phyloP scores from a whole-genome alignment of 768 basidiomycete species.

The Lactarius pseudohatsudake region DNA sequence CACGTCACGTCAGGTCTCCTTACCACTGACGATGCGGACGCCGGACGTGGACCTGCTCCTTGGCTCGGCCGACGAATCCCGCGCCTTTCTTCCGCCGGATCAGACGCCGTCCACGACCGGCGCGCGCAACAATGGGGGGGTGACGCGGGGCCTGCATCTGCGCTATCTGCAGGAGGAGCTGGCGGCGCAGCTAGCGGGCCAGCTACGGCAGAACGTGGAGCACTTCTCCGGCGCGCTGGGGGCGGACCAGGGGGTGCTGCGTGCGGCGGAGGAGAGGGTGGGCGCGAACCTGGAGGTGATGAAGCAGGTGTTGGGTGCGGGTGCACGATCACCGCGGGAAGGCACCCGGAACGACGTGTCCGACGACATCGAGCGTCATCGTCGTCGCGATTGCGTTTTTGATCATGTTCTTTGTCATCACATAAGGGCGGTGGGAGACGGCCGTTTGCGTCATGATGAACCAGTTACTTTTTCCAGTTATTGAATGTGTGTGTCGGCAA shows the following conservation, averaged over 20 bases:
- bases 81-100: conserved; percentile 35
- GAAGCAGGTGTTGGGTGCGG: conserved; percentile 57
- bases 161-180: too few relatives aligned
- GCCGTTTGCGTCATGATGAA: too few relatives aligned
- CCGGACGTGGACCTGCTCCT: conserved; percentile 17
- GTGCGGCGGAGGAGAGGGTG: conserved; percentile 64
- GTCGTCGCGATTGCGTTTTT: conserved; percentile 63
- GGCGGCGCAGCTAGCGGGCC: conserved; percentile 42
- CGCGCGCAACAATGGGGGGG: conserved; percentile 19
- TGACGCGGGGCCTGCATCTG: conserved; percentile 15
- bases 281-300: conserved; percentile 70
- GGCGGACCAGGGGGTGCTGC: conserved; percentile 72
- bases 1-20: conserved; percentile 20
- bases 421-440: conserved; percentile 34
- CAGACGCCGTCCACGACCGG: too few relatives aligned
- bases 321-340: conserved; percentile 41
- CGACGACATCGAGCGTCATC: conserved; percentile 47
- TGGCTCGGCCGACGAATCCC: conserved; percentile 22
- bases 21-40: not conserved
- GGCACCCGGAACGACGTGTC: conserved; percentile 54
- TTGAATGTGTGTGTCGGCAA: too few relatives aligned
- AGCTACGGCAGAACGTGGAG: conserved; percentile 76
- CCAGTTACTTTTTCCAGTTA: too few relatives aligned
- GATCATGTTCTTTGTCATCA: conserved; percentile 72
- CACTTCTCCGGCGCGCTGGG: conserved; percentile 73